A percentile compares a stretch with the other conserved stretches of the same genome.
Conservation (phyloP, 2,329 filamentous ascomycete genomes). For the Diaporthe aspalathi region DNA sequence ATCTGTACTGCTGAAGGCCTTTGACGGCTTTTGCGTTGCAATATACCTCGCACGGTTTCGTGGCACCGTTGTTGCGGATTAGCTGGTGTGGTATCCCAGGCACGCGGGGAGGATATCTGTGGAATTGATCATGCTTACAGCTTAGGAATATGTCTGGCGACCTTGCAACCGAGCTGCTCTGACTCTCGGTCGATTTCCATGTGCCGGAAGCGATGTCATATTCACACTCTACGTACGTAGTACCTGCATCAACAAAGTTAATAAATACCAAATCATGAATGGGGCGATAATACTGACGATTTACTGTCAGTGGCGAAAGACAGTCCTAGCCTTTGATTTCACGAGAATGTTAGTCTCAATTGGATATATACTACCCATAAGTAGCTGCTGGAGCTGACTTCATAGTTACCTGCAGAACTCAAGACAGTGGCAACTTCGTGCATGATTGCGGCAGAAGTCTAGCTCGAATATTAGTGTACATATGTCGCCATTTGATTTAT, state of each 20-base stretch:
- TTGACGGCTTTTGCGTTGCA: not conserved
- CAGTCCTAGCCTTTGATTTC: not conserved
- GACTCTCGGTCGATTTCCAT: not conserved
- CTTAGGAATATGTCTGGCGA: not conserved
- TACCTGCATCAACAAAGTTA: not conserved
- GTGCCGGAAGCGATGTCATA: not conserved
- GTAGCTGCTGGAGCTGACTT: no score
- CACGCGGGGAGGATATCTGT: no score
- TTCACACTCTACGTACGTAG: not conserved
- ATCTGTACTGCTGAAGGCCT: rapidly evolving
- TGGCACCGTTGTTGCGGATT: not conserved
- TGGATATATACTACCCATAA: no score
- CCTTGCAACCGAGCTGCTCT: no score
- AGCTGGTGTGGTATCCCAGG: not conserved
- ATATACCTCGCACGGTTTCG: not conserved
- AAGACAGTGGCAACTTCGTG: not conserved
- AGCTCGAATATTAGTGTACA: not conserved
- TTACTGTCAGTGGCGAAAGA: not conserved
- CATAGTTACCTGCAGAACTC: not conserved
- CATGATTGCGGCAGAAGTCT: not conserved
- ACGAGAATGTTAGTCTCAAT: not conserved
- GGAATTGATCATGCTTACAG: not conserved
- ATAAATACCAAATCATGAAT: rapidly evolving
- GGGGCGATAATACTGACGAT: not conserved
- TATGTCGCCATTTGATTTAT: no score